Percentiles rank a stretch among this genome's conserved stretches.
Conservation (phyloP, 2,329 filamentous ascomycete species). For the Calonectria hawksworthii region DNA sequence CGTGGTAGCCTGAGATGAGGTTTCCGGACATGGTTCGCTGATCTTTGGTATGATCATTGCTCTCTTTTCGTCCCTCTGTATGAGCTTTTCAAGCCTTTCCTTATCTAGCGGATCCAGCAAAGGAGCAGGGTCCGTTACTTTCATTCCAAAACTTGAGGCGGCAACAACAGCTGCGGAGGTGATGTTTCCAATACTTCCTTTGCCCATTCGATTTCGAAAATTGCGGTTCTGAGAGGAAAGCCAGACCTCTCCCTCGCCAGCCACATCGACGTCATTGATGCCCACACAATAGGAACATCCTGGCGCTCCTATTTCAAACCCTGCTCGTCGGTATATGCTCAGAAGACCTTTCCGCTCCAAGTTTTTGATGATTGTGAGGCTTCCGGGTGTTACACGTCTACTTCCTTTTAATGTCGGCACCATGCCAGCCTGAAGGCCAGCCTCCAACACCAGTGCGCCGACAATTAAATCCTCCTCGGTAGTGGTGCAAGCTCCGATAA, state of each 20-base stretch:
- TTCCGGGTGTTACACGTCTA: background rate
- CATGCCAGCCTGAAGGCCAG: background rate
- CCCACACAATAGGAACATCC: background rate
- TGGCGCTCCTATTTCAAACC: background rate
- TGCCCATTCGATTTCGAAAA: background rate
- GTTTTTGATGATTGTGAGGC: background rate
- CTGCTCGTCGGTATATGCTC: background rate
- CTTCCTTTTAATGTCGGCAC: background rate
- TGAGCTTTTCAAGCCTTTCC: background rate
- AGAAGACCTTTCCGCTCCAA: background rate
- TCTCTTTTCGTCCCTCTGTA: background rate
- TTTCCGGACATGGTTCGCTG: background rate
- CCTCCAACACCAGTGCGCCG: background rate
- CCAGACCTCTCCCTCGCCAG: background rate
- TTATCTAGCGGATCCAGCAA: background rate
- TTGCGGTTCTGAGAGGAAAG: constrained; percentile 1
- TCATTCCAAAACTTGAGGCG: background rate
- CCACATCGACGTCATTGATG: background rate
- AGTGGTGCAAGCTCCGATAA: background rate
- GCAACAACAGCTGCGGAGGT: background rate
- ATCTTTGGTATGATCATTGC: background rate
- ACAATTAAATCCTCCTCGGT: background rate
- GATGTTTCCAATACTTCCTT: background rate
- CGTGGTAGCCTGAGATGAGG: background rate
- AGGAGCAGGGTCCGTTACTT: background rate